Evolutionary conservation across 177 flowering plant genomes (phyloP).

Genomic region (Vitis hybrid): DNA sequence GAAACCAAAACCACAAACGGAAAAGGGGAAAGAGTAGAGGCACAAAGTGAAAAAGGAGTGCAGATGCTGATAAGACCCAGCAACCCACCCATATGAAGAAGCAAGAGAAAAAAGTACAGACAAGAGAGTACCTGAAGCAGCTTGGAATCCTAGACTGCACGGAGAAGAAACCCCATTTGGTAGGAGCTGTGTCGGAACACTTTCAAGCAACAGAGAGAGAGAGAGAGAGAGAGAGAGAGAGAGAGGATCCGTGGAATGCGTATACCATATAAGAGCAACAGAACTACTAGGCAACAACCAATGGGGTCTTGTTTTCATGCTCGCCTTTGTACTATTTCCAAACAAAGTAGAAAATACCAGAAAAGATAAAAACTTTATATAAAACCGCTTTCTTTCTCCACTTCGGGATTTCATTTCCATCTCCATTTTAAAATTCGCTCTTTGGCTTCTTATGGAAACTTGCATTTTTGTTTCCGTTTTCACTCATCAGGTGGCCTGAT

Average conservation of each 20-base stretch:
- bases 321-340: conserved; percentile 11
- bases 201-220: conserved; percentile 16
- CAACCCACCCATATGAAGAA: background rate
- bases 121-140: conserved; percentile 16
- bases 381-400: too few species aligned
- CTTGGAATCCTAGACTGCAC: conserved; percentile 12
- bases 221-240: conserved; percentile 17
- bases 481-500: too few species aligned
- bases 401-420: too few species aligned
- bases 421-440: too few species aligned
- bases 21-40: background rate
- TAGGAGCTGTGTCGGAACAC: conserved; percentile 40
- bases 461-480: too few species aligned
- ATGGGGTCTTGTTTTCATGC: conserved; percentile 39
- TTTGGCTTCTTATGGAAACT: background rate
- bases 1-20: background rate
- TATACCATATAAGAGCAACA: conserved; percentile 21
- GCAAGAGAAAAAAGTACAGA: conserved; percentile 7
- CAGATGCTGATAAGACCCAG: background rate
- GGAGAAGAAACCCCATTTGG: conserved; percentile 28
- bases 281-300: conserved; percentile 37
- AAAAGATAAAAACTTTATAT: too few species aligned
- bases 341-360: too few species aligned
- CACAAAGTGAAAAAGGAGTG: background rate
- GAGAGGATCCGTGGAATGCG: conserved; percentile 21